These are phyloP conservation scores for Geosmithia putterillii DNA, from an alignment of 2,329 filamentous ascomycete genomes.

Conservation along the genomic window DNA sequence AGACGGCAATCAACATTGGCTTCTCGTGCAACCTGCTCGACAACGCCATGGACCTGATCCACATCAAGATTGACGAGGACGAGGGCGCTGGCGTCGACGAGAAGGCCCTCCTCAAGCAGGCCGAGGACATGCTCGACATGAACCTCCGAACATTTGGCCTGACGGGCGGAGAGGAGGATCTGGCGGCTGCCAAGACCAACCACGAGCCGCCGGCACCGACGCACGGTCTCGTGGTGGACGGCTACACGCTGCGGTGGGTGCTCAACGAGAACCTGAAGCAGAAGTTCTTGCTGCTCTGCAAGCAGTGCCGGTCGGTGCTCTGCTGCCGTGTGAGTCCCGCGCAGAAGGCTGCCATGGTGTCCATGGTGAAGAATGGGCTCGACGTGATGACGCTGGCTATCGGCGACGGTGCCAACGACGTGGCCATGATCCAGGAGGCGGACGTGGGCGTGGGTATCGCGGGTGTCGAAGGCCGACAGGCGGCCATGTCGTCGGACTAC, in stretches of 20 bases:
- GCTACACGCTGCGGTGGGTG: constrained; percentile 82
- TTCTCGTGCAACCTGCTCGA: constrained; percentile 97
- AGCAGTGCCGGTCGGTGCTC: constrained; percentile 90
- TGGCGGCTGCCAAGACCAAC: constrained; percentile 64
- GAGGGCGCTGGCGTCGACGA: constrained; percentile 35
- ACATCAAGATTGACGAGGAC: constrained; percentile 75
- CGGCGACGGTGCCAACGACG: constrained; percentile 89
- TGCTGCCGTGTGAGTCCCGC: constrained; percentile 96
- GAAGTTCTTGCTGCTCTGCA: constrained; percentile 90
- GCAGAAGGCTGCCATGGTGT: constrained; percentile 93
- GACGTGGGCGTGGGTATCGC: constrained; percentile 95
- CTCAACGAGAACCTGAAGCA: constrained; percentile 73
- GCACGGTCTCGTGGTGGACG: constrained; percentile 89
- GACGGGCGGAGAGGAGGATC: constrained; percentile 75
- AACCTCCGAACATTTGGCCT: constrained; percentile 63
- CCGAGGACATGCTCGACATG: constrained; percentile 62
- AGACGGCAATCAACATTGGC: constrained; percentile 98
- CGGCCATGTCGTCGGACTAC: constrained; percentile 93
- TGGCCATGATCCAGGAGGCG: constrained; percentile 95
- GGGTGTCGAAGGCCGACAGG: constrained; percentile 82
- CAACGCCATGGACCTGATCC: constrained; percentile 94
- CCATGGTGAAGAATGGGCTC: constrained; percentile 87
- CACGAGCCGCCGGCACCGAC: constrained; percentile 80
- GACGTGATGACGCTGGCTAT: constrained; percentile 95
- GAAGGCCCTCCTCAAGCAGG: constrained; percentile 38